Base-by-base conservation (phyloP, 805 yeast genomes). In the Yarrowia hollandica region DNA sequence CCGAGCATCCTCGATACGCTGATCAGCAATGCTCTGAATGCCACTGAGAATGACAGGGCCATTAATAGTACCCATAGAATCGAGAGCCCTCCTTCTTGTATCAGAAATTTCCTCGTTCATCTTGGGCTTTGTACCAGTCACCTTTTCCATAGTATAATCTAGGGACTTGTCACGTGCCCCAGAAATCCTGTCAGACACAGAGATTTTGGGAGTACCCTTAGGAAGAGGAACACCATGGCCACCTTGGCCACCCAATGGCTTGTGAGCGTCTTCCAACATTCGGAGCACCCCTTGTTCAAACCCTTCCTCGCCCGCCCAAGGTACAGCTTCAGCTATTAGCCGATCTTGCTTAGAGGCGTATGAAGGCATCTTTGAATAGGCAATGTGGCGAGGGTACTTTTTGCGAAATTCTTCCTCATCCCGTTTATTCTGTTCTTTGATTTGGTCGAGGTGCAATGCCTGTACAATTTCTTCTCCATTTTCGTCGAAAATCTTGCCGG, bases 1-100 rank as follows among this genome's bases (percentile, higher is more conserved):
- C 64, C 82, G 79, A 33, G 94, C 88, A 16, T 88, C 90, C 65
- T 84, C 89, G 23, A 90, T 88, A 50, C 82, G 75, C 33, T 84
- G 82, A 65, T 86, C 89, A 0, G 96, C 96, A 54, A 89, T 65
- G 0, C 90, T 80, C 42, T 78, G 80, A 23, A 86, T 80, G 60
- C 81, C 69, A 28, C 81, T 46, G 31, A 65, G 23, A 19, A 60
- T 58, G 5, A 60, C 55, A 6, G 64, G 60, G 7, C 67, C 84
- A 48, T 81, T 72, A 5, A 66, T 61, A 5, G 71, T 72, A 14
- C 67, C 67, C 23, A 69, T 46, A 22, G 88, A 76, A 59, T 83
- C 72, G 67, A 87, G 94, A 34, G 78, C 79, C 66, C 87, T 86
- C 64, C 82, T 65, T 54, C 83, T 83, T 38, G 76, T 71, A 69